These are phyloP conservation scores for Colletotrichum trifolii DNA, from an alignment of 2,329 filamentous ascomycete genomes.

Conservation along the genomic window DNA sequence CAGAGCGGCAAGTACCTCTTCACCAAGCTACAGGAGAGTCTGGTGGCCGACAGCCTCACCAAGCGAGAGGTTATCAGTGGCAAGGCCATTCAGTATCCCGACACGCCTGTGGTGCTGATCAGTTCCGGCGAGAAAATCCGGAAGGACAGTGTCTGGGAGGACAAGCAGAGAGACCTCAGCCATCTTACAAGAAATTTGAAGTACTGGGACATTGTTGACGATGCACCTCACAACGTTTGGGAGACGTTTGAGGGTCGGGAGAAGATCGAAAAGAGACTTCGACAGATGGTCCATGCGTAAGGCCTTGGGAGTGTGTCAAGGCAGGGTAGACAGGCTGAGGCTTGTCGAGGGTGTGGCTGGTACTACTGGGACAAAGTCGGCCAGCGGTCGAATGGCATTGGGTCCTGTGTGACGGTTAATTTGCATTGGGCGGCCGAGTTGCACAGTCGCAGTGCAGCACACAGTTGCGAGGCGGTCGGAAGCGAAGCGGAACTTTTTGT, in stretches of 20 bases:
- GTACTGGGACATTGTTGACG: slow-evolving; percentile 87
- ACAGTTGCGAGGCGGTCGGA: slow-evolving; percentile 4
- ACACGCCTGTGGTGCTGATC: slow-evolving; percentile 82
- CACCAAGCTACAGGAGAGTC: slow-evolving; percentile 89
- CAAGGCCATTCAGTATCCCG: slow-evolving; percentile 79
- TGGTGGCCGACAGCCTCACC: slow-evolving; percentile 87
- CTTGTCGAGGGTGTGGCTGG: neutral
- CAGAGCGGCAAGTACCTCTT: slow-evolving; percentile 88
- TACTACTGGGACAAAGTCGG: neutral
- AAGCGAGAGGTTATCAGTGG: slow-evolving; percentile 84
- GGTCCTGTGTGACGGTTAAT: neutral
- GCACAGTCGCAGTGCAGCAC: slow-evolving; percentile 1
- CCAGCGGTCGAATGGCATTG: neutral
- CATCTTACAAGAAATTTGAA: slow-evolving; percentile 82
- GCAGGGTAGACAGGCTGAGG: neutral
- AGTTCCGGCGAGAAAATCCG: slow-evolving; percentile 81
- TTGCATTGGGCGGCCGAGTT: slow-evolving; percentile 3
- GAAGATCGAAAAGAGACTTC: slow-evolving; percentile 82
- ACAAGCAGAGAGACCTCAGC: slow-evolving; percentile 86
- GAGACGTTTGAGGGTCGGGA: slow-evolving; percentile 75
- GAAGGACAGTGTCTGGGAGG: slow-evolving; percentile 78
- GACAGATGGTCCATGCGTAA: slow-evolving; percentile 66
- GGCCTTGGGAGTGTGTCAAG: too few relatives aligned
- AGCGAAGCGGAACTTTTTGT: slow-evolving; percentile 7
- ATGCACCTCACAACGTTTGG: slow-evolving; percentile 91